Conservation (phyloP, 306 rosid species). For the Rubus parviflorus region DNA sequence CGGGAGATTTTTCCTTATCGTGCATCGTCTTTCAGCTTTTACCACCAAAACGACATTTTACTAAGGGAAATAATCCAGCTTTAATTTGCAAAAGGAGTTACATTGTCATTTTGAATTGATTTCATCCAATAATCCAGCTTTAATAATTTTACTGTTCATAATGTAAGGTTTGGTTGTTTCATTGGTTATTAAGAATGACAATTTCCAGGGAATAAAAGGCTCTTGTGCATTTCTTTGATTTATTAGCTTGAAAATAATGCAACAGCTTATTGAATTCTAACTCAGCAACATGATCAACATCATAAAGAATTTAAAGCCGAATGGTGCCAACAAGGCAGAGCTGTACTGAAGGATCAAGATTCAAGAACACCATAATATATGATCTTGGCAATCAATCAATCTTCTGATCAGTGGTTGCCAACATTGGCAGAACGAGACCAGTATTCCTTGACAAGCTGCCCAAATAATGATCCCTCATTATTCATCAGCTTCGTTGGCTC, state of each 20-base stretch:
- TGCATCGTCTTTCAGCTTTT: too few relatives aligned
- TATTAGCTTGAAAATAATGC: neutral
- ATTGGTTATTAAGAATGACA: too few relatives aligned
- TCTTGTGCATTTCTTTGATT: neutral
- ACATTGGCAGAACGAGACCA: conserved; percentile 28
- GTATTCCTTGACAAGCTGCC: conserved; percentile 34
- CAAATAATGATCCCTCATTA: conserved; percentile 23
- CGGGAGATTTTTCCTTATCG: too few relatives aligned
- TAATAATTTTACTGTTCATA: neutral
- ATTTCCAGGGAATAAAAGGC: neutral
- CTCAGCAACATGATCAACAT: neutral
- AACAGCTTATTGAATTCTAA: neutral
- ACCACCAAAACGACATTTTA: too few relatives aligned
- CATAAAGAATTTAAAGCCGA: neutral
- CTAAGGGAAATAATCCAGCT: too few relatives aligned
- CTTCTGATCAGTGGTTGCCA: neutral
- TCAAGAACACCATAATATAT: neutral
- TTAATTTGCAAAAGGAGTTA: too few relatives aligned
- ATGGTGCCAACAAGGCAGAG: neutral
- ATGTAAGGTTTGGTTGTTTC: neutral
- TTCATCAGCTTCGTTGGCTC: conserved; percentile 29
- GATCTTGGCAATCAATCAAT: neutral
- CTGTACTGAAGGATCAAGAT: neutral
- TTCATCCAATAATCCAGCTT: too few relatives aligned
- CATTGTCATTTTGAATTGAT: too few relatives aligned